Evolutionary conservation across 139 green algal species (phyloP).

Genomic region (Coelastrella sp.): DNA sequence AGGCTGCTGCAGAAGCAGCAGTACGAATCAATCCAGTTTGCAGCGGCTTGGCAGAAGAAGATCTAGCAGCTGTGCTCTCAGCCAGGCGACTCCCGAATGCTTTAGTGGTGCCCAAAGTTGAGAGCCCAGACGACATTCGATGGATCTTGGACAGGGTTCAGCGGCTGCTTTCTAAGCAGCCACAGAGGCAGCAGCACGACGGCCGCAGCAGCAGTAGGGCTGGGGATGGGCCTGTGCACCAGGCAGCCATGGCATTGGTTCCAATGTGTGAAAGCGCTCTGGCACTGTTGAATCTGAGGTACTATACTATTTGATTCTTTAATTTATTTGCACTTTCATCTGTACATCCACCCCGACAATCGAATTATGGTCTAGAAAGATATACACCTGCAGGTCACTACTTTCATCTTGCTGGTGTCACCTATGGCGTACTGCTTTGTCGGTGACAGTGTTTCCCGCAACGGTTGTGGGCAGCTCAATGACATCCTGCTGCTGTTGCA

Average conservation of each 20-base stretch:
- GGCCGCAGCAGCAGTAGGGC: neutral
- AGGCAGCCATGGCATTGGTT: slow-evolving; percentile 41
- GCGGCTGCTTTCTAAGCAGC: neutral
- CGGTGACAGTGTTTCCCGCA: too few species aligned
- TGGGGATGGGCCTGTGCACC: neutral
- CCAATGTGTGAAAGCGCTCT: slow-evolving; percentile 58
- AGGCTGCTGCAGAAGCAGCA: slow-evolving; percentile 35
- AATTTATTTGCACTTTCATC: too few species aligned
- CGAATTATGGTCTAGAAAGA: too few species aligned
- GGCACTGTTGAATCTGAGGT: slow-evolving; percentile 56
- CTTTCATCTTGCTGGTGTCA: too few species aligned
- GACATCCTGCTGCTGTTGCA: neutral
- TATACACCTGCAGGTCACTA: too few species aligned
- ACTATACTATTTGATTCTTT: neutral
- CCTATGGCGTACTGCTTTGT: too few species aligned
- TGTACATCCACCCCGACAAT: too few species aligned
- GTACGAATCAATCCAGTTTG: slow-evolving; percentile 56
- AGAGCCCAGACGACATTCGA: slow-evolving; percentile 27
- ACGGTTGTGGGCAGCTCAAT: too few species aligned
- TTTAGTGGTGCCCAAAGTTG: slow-evolving; percentile 54
- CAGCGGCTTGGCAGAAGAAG: slow-evolving; percentile 43
- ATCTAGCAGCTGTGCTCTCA: slow-evolving; percentile 50
- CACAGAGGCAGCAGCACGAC: neutral
- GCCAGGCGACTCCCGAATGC: slow-evolving; percentile 48
- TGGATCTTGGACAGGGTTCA: slow-evolving; percentile 39